These are phyloP conservation scores for Plasmodium inui DNA, from an alignment of 169 alveolate species.

Conservation along the genomic window DNA sequence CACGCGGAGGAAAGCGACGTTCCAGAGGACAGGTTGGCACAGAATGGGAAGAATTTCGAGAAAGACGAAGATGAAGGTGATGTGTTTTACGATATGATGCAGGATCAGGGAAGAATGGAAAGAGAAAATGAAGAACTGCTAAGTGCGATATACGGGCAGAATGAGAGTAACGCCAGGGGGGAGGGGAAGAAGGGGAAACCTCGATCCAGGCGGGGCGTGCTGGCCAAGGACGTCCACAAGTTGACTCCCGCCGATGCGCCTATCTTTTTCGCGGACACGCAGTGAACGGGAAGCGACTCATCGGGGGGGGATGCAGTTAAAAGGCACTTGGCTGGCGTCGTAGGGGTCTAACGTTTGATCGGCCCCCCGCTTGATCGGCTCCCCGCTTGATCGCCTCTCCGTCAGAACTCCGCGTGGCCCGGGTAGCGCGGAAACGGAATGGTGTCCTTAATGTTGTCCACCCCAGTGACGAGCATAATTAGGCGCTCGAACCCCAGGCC, in stretches of 20 bases:
- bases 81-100: slow-evolving; percentile 3
- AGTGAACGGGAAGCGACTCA: not conserved
- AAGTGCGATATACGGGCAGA: slow-evolving; percentile 27
- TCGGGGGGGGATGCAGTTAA: not conserved
- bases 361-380: not conserved
- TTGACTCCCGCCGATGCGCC: slow-evolving; percentile 49
- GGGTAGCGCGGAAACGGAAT: slow-evolving; percentile 99
- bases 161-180: slow-evolving; percentile 2
- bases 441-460: slow-evolving; percentile 98
- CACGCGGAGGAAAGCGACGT: not conserved
- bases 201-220: slow-evolving; percentile 3
- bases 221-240: slow-evolving; percentile 19
- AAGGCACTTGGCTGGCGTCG: not conserved
- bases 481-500: slow-evolving; percentile 99
- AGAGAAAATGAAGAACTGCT: slow-evolving; percentile 18
- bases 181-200: not conserved
- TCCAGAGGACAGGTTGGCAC: not conserved
- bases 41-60: not conserved
- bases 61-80: not conserved
- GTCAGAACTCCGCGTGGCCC: slow-evolving; percentile 95
- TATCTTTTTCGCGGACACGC: slow-evolving; percentile 26
- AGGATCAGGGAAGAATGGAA: slow-evolving; percentile 1
- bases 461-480: slow-evolving; percentile 98
- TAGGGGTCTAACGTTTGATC: not conserved
- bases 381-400: too few relatives aligned